A percentile compares a stretch with the other conserved stretches of the same genome.
phyloP scores from a whole-genome alignment of 352 stramenopile species.

The Phytophthora lateralis region DNA sequence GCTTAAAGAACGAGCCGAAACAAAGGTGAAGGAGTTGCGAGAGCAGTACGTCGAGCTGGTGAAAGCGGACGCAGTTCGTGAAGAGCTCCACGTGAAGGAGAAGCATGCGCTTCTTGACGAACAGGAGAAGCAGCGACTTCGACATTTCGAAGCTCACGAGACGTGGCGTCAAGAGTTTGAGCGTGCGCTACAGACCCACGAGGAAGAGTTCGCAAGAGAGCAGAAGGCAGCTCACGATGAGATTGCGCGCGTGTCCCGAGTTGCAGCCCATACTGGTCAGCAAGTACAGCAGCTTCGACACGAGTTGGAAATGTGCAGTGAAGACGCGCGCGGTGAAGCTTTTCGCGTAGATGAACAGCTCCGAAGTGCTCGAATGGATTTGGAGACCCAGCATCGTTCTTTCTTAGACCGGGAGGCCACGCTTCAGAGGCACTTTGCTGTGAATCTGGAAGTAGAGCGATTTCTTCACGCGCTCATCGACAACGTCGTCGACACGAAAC shows the following conservation, averaged over 20 bases:
- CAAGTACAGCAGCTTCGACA: conserved; percentile 31
- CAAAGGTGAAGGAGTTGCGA: conserved; percentile 39
- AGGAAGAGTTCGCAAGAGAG: conserved; percentile 47
- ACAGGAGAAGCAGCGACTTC: conserved; percentile 29
- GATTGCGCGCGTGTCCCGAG: conserved; percentile 27
- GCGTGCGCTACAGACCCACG: conserved; percentile 41
- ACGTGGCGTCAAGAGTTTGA: conserved; percentile 41
- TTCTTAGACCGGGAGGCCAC: conserved; percentile 25
- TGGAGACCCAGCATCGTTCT: conserved; percentile 20
- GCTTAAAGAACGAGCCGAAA: conserved; percentile 46
- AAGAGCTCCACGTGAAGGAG: conserved; percentile 23
- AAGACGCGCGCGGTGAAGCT: conserved; percentile 42
- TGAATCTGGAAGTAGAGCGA: conserved; percentile 21
- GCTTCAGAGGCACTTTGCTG: conserved; percentile 16
- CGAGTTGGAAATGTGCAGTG: conserved; percentile 45
- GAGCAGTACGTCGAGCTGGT: conserved; percentile 33
- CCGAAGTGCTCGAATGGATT: conserved; percentile 9
- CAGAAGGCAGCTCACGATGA: conserved; percentile 27
- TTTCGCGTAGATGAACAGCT: conserved; percentile 23
- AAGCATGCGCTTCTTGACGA: conserved; percentile 17
- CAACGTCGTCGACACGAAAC: conserved; percentile 48
- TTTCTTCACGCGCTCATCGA: conserved; percentile 51
- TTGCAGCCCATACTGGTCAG: conserved; percentile 7
- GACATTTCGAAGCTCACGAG: conserved; percentile 38
- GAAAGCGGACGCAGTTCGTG: conserved; percentile 23